phyloP scores from a whole-genome alignment of 108 stramenopile species.

The Stephanodiscus triporus region DNA sequence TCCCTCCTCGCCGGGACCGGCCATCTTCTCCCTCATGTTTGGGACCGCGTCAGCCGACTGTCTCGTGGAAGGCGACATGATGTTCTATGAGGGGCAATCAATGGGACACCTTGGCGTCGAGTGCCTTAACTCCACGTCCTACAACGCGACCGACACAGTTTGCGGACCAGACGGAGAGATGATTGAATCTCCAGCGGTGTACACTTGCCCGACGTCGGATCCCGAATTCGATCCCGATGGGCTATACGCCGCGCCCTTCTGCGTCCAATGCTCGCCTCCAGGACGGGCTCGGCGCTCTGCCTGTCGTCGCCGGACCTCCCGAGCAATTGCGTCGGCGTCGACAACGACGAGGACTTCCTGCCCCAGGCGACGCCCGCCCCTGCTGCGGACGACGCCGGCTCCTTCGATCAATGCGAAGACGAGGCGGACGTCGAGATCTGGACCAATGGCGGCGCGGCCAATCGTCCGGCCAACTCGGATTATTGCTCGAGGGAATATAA shows the following conservation, averaged over 20 bases:
- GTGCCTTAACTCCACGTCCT: conserved; percentile 7
- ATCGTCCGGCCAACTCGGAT: not conserved
- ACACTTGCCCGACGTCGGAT: not conserved
- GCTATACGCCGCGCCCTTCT: not conserved
- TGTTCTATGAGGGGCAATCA: conserved; percentile 7
- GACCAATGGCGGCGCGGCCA: not conserved
- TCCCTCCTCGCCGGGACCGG: not conserved
- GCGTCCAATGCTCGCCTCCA: not conserved
- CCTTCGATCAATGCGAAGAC: not conserved
- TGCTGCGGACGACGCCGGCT: not conserved
- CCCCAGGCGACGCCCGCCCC: not conserved
- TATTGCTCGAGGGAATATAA: not conserved
- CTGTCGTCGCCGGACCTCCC: conserved; percentile 8
- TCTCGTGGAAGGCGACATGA: conserved; percentile 16
- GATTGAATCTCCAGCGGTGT: not conserved
- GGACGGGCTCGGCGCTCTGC: conserved; percentile 10
- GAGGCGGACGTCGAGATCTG: not conserved
- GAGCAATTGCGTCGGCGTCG: not conserved
- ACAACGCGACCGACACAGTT: not conserved
- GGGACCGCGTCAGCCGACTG: not conserved
- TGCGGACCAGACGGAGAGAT: conserved; percentile 12
- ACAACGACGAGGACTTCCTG: not conserved
- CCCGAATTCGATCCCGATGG: not conserved
- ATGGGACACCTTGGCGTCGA: conserved; percentile 10
- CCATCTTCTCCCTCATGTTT: not conserved